Percentiles rank a stretch among this genome's conserved stretches.
Evolutionary conservation across 352 stramenopile genomes (phyloP).

Genomic region (Phytophthora capsici): DNA sequence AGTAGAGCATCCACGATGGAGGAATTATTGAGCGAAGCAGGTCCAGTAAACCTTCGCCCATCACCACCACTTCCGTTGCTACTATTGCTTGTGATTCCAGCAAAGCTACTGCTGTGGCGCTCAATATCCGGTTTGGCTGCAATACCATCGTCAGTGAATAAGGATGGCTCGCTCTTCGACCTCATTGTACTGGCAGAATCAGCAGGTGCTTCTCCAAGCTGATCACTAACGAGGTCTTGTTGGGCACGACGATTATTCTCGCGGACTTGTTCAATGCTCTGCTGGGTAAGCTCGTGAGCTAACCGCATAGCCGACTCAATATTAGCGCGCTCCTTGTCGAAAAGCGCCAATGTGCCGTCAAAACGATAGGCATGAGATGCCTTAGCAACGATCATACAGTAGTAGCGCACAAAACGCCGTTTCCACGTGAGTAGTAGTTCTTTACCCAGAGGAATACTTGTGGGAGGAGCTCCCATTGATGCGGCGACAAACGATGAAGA

Average conservation of each 20-base stretch:
- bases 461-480: slow-evolving; percentile 37
- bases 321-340: slow-evolving; percentile 83
- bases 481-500: slow-evolving; percentile 51
- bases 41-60: slow-evolving; percentile 8
- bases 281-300: slow-evolving; percentile 71
- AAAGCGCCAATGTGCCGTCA: slow-evolving; percentile 69
- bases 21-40: slow-evolving; percentile 49
- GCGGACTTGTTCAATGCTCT: slow-evolving; percentile 76
- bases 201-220: slow-evolving; percentile 20
- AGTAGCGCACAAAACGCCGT: slow-evolving; percentile 86
- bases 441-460: slow-evolving; percentile 50
- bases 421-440: slow-evolving; percentile 82
- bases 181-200: slow-evolving; percentile 25
- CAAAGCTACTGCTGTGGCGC: slow-evolving; percentile 32
- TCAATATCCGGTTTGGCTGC: slow-evolving; percentile 25
- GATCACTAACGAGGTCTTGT: slow-evolving; percentile 41
- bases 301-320: slow-evolving; percentile 85
- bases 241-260: slow-evolving; percentile 55
- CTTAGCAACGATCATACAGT: slow-evolving; percentile 80
- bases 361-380: slow-evolving; percentile 81
- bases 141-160: slow-evolving; percentile 19
- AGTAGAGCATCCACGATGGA: slow-evolving; percentile 80
- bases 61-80: slow-evolving; percentile 16
- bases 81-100: slow-evolving; percentile 14
- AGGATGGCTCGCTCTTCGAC: slow-evolving; percentile 30